Base-by-base conservation (phyloP, 1,284 basidiomycete species). In the Singerocomus rubriflavus region DNA sequence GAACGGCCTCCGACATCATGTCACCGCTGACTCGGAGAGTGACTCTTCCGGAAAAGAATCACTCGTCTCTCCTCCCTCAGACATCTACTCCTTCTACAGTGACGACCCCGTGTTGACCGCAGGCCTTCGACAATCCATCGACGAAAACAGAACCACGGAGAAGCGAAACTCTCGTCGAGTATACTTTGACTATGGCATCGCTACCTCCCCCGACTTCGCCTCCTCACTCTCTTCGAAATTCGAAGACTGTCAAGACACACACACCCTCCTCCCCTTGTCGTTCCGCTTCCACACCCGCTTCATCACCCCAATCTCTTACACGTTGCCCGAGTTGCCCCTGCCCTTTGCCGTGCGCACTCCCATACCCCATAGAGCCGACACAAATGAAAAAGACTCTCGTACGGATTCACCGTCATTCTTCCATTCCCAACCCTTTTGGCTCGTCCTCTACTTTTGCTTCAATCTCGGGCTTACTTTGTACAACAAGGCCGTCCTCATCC, bases 391-490 rank as follows among this genome's bases (percentile, higher is more conserved):
- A 11, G 48, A 51, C 27, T 27, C 11, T 12, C 48, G 35, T 17
- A 21, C 44, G 11, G 56, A 59, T 13, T 33, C 52, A 1, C 42
- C 48, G 16, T 52, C 52, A 6, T 65, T 65, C 41, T 63, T 63
- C 49, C 57, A 70, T 11, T 74, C 73, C 1, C 68, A 73, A 51
- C 57, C 69, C 0, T 71, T 77, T 52, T 93, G 91, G 89, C 77
- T 96, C 16, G 62, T 68, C 10, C 73, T 92, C 52, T 97, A 96
- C 74, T 95, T 98, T 62, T 71, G 75, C 53, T 88, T 95, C 78
- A 97, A 97, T 69, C 83, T 98, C 31, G 79, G 80, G 7, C 79
- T 97, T 56, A 97, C 94, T 1, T 73, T 98, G 37, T 95, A 92
- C 73, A 97, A 97, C 80, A 97, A 98, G 71, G 76, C 82, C 37